A percentile compares a stretch with the other conserved stretches of the same genome.
These are phyloP conservation scores for Spathaspora sp. DNA, from an alignment of 805 yeast genomes.

Conservation along the genomic window DNA sequence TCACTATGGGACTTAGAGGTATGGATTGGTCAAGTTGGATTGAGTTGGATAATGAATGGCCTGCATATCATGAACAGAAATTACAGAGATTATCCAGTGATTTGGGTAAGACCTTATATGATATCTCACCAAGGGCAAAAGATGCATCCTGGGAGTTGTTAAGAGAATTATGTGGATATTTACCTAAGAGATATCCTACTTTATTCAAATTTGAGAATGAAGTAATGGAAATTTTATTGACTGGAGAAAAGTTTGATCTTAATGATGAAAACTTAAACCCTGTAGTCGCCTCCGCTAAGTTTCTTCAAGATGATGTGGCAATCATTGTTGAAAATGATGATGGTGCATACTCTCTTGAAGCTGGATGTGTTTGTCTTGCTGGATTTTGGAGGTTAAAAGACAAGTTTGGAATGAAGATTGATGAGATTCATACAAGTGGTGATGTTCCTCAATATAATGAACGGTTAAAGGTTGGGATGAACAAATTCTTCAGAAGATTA, in stretches of 20 bases:
- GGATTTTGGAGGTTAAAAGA: slow-evolving; percentile 70
- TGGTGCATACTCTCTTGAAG: slow-evolving; percentile 55
- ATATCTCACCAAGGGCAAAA: slow-evolving; percentile 47
- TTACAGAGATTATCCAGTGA: slow-evolving; percentile 38
- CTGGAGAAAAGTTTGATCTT: slow-evolving; percentile 48
- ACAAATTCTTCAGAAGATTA: slow-evolving; percentile 56
- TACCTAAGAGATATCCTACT: slow-evolving; percentile 57
- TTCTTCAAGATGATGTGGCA: slow-evolving; percentile 66
- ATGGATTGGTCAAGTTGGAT: slow-evolving; percentile 65
- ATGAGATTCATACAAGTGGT: slow-evolving; percentile 60
- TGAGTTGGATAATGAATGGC: slow-evolving; percentile 66
- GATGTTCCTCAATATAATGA: slow-evolving; percentile 65
- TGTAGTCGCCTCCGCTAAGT: slow-evolving; percentile 51
- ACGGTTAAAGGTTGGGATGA: slow-evolving; percentile 60
- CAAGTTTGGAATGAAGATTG: slow-evolving; percentile 52
- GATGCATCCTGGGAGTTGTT: slow-evolving; percentile 55
- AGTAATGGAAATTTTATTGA: slow-evolving; percentile 49
- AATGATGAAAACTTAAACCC: slow-evolving; percentile 43
- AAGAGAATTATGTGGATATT: slow-evolving; percentile 47
- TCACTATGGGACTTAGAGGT: slow-evolving; percentile 67
- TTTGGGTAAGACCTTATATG: slow-evolving; percentile 23
- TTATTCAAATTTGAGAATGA: slow-evolving; percentile 42
- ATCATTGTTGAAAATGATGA: slow-evolving; percentile 58
- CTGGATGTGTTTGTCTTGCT: slow-evolving; percentile 62
- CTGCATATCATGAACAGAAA: slow-evolving; percentile 50